Evolutionary conservation across 139 green algal genomes (phyloP).

Genomic region (Chlamydomonas incerta): DNA sequence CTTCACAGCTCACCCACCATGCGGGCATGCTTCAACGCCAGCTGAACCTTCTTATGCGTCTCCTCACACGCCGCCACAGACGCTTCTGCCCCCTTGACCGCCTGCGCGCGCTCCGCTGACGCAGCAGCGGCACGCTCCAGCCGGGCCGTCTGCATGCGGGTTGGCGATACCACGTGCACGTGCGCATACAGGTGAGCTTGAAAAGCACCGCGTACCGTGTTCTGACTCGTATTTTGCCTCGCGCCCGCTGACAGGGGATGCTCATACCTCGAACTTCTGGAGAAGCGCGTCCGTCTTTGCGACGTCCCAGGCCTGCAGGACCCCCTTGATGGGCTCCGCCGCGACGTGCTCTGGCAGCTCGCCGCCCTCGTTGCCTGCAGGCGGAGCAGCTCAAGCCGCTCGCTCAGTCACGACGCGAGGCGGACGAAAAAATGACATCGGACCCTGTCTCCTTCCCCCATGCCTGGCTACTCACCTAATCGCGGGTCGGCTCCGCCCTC

Average conservation of each 20-base stretch:
- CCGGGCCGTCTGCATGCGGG: neutral
- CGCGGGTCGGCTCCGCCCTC: constrained; percentile 61
- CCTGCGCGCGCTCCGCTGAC: constrained; percentile 10
- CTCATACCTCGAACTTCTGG: constrained; percentile 15
- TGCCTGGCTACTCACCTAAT: too few relatives aligned
- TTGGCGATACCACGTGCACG: too few relatives aligned
- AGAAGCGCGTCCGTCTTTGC: constrained; percentile 50
- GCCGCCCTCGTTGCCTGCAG: constrained; percentile 50
- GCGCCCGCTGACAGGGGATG: too few relatives aligned
- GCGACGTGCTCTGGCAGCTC: constrained; percentile 62
- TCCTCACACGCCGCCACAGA: constrained; percentile 36
- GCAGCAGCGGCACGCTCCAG: neutral
- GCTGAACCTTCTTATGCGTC: constrained; percentile 27
- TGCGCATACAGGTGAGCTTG: neutral
- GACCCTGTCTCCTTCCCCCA: too few relatives aligned
- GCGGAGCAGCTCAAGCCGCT: neutral
- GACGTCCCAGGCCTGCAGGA: constrained; percentile 54
- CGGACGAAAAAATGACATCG: too few relatives aligned
- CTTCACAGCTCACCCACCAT: constrained; percentile 24
- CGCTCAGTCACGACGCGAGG: neutral
- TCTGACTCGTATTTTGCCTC: too few relatives aligned
- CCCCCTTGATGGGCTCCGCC: constrained; percentile 38
- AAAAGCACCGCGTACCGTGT: too few relatives aligned
- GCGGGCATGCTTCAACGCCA: constrained; percentile 37
- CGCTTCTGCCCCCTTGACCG: constrained; percentile 35